These are phyloP conservation scores for Ilex asprella DNA, from an alignment of 257 asterid species.

Conservation along the genomic window DNA sequence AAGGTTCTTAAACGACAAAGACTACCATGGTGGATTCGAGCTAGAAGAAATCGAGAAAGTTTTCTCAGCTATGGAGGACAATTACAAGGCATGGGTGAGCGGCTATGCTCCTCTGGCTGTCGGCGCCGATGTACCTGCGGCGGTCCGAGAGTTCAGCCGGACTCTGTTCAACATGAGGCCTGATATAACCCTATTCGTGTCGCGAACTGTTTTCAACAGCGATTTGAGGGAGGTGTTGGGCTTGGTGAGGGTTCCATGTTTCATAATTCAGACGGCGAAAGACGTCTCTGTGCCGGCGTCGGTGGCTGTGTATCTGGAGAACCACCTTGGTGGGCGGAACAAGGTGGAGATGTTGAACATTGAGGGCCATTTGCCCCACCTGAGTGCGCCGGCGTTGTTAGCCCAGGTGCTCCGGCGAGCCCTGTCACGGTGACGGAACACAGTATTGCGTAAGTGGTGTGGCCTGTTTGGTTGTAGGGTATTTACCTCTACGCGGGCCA, in stretches of 20 bases:
- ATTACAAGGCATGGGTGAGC: slow-evolving; percentile 87
- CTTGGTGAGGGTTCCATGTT: slow-evolving; percentile 70
- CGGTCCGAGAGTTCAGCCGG: slow-evolving; percentile 75
- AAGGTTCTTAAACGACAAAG: slow-evolving; percentile 66
- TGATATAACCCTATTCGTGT: slow-evolving; percentile 76
- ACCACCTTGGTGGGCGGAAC: slow-evolving; percentile 76
- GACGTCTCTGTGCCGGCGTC: slow-evolving; percentile 85
- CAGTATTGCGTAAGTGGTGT: neutral
- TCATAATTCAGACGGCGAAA: slow-evolving; percentile 70
- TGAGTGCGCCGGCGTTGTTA: slow-evolving; percentile 74
- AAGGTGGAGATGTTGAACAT: slow-evolving; percentile 55
- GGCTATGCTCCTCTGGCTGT: slow-evolving; percentile 94
- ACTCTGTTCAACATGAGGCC: slow-evolving; percentile 91
- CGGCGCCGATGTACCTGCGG: slow-evolving; percentile 95
- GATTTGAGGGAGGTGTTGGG: slow-evolving; percentile 76
- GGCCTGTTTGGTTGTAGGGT: neutral
- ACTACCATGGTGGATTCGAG: slow-evolving; percentile 90
- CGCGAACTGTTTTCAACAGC: slow-evolving; percentile 58
- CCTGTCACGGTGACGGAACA: slow-evolving; percentile 21
- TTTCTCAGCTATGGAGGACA: slow-evolving; percentile 80
- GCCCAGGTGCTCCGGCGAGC: slow-evolving; percentile 77
- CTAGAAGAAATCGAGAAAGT: slow-evolving; percentile 57
- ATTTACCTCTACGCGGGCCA: no score
- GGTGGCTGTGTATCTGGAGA: slow-evolving; percentile 60
- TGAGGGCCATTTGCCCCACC: slow-evolving; percentile 90